These are phyloP conservation scores for Rosa lucieae DNA, from an alignment of 306 rosid species.

Conservation along the genomic window DNA sequence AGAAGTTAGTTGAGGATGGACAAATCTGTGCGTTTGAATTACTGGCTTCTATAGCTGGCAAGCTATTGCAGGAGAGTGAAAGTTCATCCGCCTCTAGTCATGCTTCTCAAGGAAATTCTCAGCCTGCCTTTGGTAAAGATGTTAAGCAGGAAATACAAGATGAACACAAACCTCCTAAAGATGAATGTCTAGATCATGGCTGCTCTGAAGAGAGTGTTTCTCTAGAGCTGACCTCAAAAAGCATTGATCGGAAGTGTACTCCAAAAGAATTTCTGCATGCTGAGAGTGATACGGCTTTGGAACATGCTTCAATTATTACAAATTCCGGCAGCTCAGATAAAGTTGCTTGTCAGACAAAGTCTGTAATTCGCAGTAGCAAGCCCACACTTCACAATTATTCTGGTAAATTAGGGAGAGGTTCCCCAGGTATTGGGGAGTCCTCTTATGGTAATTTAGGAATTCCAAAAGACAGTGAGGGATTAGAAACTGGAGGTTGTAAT, in stretches of 20 bases:
- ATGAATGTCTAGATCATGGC: conserved; percentile 45
- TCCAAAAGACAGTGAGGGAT: conserved; percentile 29
- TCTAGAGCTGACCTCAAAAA: conserved; percentile 36
- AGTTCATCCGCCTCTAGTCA: conserved; percentile 76
- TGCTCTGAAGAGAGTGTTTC: conserved; percentile 49
- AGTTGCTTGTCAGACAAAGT: conserved; percentile 38
- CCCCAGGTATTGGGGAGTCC: conserved; percentile 44
- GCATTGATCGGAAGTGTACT: conserved; percentile 38
- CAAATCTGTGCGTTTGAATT: conserved; percentile 72
- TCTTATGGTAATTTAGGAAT: conserved; percentile 43
- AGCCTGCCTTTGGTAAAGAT: conserved; percentile 35
- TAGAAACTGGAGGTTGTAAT: conserved; percentile 37
- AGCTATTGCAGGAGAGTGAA: conserved; percentile 81
- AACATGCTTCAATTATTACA: conserved; percentile 40
- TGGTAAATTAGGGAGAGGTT: conserved; percentile 40
- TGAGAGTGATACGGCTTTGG: conserved; percentile 43
- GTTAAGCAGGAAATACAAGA: conserved; percentile 44
- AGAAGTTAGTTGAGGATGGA: conserved; percentile 51
- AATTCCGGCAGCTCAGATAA: conserved; percentile 41
- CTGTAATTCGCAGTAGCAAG: conserved; percentile 41
- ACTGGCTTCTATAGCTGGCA: conserved; percentile 87
- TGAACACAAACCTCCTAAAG: conserved; percentile 36
- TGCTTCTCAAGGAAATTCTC: conserved; percentile 64
- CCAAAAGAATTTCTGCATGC: conserved; percentile 29
- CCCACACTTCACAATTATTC: conserved; percentile 35